These are phyloP conservation scores for Tolypocladium album DNA, from an alignment of 2,329 filamentous ascomycete species.

Conservation along the genomic window DNA sequence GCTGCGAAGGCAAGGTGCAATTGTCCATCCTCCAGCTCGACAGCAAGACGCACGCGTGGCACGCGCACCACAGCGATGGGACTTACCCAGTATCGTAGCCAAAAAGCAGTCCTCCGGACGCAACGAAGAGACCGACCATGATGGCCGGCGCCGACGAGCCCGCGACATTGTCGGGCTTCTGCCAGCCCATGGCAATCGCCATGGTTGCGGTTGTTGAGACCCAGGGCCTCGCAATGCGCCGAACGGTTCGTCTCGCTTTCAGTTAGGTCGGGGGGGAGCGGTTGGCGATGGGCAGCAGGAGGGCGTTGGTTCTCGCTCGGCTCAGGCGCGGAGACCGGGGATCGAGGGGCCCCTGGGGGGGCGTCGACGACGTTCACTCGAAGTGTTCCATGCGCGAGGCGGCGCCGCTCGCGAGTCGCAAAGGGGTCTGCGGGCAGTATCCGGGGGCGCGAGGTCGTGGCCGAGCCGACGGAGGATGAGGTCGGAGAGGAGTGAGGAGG, in stretches of 20 bases:
- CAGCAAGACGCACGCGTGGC: neutral
- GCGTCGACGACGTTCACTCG: neutral
- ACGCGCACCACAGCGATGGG: neutral
- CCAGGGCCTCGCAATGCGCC: conserved; percentile 24
- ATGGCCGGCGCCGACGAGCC: conserved; percentile 63
- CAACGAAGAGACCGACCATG: conserved; percentile 62
- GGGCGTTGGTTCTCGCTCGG: neutral
- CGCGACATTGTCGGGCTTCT: conserved; percentile 64
- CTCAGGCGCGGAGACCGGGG: neutral
- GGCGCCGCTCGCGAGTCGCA: neutral
- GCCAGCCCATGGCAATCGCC: conserved; percentile 59
- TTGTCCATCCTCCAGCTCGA: neutral
- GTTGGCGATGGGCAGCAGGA: neutral
- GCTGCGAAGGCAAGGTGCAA: neutral
- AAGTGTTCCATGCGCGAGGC: neutral
- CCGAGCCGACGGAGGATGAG: too few relatives aligned
- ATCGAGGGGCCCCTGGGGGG: neutral
- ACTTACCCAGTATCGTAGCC: conserved; percentile 61
- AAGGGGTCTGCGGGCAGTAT: neutral
- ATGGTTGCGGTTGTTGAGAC: conserved; percentile 39
- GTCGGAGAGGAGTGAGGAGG: neutral
- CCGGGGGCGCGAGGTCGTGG: neutral
- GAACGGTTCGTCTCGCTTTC: neutral
- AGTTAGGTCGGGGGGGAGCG: neutral
- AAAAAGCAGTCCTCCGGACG: conserved; percentile 58